Evolutionary conservation across 2,329 filamentous ascomycete species (phyloP), one percentile per base, ranked within the genome.

Genomic region (Epichloe scottii): DNA sequence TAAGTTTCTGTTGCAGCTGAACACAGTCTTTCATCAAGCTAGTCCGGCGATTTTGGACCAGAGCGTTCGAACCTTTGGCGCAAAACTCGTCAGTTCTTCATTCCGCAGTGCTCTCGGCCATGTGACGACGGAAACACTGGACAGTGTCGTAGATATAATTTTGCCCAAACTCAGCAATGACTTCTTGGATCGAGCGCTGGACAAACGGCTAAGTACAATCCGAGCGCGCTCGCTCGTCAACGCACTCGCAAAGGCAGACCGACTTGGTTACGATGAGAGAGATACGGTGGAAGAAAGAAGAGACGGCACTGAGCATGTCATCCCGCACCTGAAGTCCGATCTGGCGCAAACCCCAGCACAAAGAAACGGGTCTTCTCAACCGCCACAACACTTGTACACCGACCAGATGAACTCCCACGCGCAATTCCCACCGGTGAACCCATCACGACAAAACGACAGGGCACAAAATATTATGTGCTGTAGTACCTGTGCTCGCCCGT

Each of bases 211-310:
- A 3, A 67, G 69, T 44, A 77, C 74, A 2, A 80, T 81, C 48
- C 70, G 71, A 10, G 76, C 76, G 1, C 71, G 75, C 26, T 69
- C 72, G 14, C 68, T 81, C 3, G 73, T 81, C 49, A 79, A 80
- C 52, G 74, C 76, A 14, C 68, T 81, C 19, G 77, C 77, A 2
- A 68, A 72, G 37, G 76, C 77, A 1, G 75, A 79, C 56, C 74
- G 78, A 2, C 69, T 81, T 0, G 78, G 78, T 2, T 81, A 81
- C 51, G 72, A 78, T 47, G 64, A 67, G 0, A 63, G 66, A 34
- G 78, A 81, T 50, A 66, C 76, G 3, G 64, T 78, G 12, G 69
- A 73, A 34, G 71, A 74, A 47, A 63, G 53, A 39, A 61, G 52
- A 11, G 54, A 57, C 38, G 56, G 58, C 12, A 49, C 30, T 34